These are phyloP conservation scores for Pouteria glomerata DNA, from an alignment of 148 eudicot species.

Conservation along the genomic window DNA sequence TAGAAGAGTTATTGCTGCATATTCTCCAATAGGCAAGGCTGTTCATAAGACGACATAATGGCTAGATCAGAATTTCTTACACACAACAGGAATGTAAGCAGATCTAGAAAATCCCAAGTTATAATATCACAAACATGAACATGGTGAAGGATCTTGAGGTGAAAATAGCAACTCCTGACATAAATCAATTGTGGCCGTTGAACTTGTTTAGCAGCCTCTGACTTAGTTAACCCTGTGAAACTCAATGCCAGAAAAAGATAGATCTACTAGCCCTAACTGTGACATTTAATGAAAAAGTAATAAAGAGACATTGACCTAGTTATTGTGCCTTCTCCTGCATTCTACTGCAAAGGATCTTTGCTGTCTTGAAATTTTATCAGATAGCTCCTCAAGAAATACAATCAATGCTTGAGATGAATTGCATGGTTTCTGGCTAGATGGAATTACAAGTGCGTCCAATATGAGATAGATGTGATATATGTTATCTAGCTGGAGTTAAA, in stretches of 20 bases:
- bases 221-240: not conserved
- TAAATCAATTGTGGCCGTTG: too few species aligned
- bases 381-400: not conserved
- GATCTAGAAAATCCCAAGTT: not conserved
- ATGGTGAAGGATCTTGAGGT: not conserved
- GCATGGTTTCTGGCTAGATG: not conserved
- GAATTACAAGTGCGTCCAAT: not conserved
- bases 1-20: slow-evolving; percentile 84
- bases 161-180: not conserved
- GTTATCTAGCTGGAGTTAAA: not conserved
- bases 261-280: not conserved
- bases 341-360: not conserved
- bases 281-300: not conserved
- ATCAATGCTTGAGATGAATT: not conserved
- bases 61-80: not conserved
- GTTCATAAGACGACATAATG: slow-evolving; percentile 17
- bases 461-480: not conserved
- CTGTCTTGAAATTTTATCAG: not conserved
- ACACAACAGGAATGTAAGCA: not conserved
- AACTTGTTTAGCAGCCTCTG: not conserved
- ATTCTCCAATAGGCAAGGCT: slow-evolving; percentile 97
- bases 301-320: not conserved
- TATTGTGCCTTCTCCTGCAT: not conserved
- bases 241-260: not conserved
- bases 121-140: not conserved